Evolutionary conservation across 2,329 filamentous ascomycete genomes (phyloP), one percentile per base, ranked within the genome.

Genomic region (Penicillium verrucosum): DNA sequence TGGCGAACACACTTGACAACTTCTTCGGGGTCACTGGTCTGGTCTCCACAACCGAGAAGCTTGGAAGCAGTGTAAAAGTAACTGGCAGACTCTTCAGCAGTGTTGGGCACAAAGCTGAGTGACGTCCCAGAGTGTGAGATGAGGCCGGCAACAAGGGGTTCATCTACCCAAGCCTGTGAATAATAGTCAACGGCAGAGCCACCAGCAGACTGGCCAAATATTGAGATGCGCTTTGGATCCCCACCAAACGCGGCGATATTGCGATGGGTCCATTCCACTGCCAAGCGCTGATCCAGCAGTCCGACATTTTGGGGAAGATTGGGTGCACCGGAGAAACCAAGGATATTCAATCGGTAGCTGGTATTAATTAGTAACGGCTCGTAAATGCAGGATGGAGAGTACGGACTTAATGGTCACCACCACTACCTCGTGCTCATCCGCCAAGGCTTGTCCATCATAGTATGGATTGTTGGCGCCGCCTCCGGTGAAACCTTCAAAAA

Each of bases 231-330:
- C 1, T 65, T 43, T 2, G 76, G 69, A 54, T 82, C 78, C 16
- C 82, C 82, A 21, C 81, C 81, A 60, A 85, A 85, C 0, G 68
- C 67, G 4, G 64, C 75, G 27, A 83, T 79, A 63, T 84, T 82
- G 40, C 76, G 72, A 4, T 72, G 71, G 0, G 80, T 67, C 82
- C 81, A 84, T 66, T 82, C 77, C 0, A 84, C 65, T 0, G 79
- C 80, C 12, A 77, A 62, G 1, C 82, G 75, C 61, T 84, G 81
- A 59, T 85, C 82, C 5, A 78, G 72, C 5, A 85, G 66, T 1
- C 80, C 82, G 2, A 81, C 62, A 56, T 85, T 85, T 36, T 62
- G 61, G 5, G 60, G 48, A 8, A 59, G 49, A 16, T 67, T 70
- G 5, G 69, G 65, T 16, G 73, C 72, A 11, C 70, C 68, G 0